Conservation (phyloP, 1,139 yeast species). For the Kodamaea suecica region DNA sequence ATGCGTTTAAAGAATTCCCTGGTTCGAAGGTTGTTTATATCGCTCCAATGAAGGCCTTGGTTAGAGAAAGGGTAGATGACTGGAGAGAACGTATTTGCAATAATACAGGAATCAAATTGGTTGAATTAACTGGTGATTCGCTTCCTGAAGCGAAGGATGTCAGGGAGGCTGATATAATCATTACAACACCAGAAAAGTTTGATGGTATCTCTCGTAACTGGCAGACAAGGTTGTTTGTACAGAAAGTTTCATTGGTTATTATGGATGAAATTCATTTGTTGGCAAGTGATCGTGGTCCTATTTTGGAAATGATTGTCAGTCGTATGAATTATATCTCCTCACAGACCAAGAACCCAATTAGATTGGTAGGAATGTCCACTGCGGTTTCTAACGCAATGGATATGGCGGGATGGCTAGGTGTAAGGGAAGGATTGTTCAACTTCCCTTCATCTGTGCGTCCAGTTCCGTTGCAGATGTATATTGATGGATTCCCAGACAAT, state of each 20-base stretch:
- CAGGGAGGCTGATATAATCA: slow-evolving; percentile 85
- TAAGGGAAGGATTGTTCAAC: slow-evolving; percentile 82
- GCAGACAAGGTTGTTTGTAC: slow-evolving; percentile 93
- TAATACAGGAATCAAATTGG: slow-evolving; percentile 64
- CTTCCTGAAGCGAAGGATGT: slow-evolving; percentile 86
- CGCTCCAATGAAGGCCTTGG: slow-evolving; percentile 99
- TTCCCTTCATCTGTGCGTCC: slow-evolving; percentile 97
- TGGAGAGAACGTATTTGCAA: slow-evolving; percentile 76
- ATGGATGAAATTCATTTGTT: slow-evolving; percentile 98
- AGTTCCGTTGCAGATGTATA: slow-evolving; percentile 95
- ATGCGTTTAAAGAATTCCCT: slow-evolving; percentile 79
- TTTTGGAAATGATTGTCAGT: slow-evolving; percentile 96
- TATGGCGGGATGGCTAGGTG: slow-evolving; percentile 97
- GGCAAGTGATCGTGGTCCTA: slow-evolving; percentile 98
- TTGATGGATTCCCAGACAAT: slow-evolving; percentile 96
- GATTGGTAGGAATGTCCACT: slow-evolving; percentile 92
- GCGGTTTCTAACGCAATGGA: slow-evolving; percentile 98
- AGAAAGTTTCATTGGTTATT: slow-evolving; percentile 82
- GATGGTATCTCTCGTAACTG: slow-evolving; percentile 99
- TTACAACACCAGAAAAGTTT: slow-evolving; percentile 97
- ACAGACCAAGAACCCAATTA: slow-evolving; percentile 68
- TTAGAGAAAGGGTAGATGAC: slow-evolving; percentile 93
- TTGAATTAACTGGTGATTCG: slow-evolving; percentile 95
- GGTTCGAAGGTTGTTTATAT: slow-evolving; percentile 86
- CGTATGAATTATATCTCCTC: slow-evolving; percentile 92